A percentile compares a stretch with the other conserved stretches of the same genome.
Evolutionary conservation across 2,329 filamentous ascomycete genomes (phyloP).

Genomic region (Aspergillus jensenii): DNA sequence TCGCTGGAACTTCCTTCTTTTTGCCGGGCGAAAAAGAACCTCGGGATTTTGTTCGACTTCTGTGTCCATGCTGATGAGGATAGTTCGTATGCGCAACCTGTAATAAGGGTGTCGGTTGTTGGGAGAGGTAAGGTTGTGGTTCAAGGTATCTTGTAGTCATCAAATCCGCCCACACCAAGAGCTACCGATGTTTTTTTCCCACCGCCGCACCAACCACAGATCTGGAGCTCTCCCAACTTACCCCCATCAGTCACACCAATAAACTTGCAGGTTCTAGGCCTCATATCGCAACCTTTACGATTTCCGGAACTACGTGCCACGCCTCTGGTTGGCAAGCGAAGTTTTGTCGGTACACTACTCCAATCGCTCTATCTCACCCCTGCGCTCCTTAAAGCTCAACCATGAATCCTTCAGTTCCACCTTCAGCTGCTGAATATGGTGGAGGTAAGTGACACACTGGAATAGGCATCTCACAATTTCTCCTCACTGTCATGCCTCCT

Average conservation of each 20-base stretch:
- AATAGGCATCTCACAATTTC: slow-evolving; percentile 8
- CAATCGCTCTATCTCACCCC: background rate
- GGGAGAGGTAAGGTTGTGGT: background rate
- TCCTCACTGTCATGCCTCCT: background rate
- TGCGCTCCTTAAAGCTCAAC: slow-evolving; percentile 9
- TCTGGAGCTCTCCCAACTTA: background rate
- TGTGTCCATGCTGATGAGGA: slow-evolving; percentile 28
- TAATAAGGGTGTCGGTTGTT: background rate
- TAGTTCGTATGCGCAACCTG: background rate
- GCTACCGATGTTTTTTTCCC: slow-evolving; percentile 9
- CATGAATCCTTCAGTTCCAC: slow-evolving; percentile 47
- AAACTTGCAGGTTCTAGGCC: background rate
- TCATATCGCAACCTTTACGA: background rate
- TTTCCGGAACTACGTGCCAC: background rate
- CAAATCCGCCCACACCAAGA: background rate
- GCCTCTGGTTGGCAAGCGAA: background rate
- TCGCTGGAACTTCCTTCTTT: slow-evolving; percentile 53
- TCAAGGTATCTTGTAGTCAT: slow-evolving; percentile 1
- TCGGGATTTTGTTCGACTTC: slow-evolving; percentile 25
- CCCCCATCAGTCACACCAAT: background rate
- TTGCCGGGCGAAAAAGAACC: slow-evolving; percentile 48
- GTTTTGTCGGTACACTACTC: background rate
- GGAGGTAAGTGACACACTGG: slow-evolving; percentile 42
- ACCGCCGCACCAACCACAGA: background rate
- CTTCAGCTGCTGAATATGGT: slow-evolving; percentile 49